phyloP scores from a whole-genome alignment of 768 basidiomycete genomes.

The Tylopilus plumbeoviolaceoides region DNA sequence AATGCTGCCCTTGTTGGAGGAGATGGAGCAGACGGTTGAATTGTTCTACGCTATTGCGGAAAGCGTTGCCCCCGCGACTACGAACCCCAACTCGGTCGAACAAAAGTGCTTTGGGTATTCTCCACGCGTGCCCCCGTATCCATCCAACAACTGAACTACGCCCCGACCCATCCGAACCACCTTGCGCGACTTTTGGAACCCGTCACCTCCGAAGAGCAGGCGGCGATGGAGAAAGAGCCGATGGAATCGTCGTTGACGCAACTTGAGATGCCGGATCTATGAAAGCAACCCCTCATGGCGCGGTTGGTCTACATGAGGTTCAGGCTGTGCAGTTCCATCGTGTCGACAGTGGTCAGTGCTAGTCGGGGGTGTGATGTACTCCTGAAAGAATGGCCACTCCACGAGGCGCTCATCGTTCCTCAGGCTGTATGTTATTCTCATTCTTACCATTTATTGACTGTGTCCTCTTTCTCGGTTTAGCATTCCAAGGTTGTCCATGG shows the following conservation, averaged over 20 bases:
- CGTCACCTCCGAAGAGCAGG: conserved; percentile 69
- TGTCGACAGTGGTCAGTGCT: conserved; percentile 65
- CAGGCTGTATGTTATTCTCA: conserved; percentile 45
- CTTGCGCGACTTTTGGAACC: conserved; percentile 79
- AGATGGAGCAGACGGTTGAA: conserved; percentile 75
- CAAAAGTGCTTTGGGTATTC: conserved; percentile 66
- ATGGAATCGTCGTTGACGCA: conserved; percentile 32
- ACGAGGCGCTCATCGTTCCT: conserved; percentile 69
- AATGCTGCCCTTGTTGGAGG: conserved; percentile 73
- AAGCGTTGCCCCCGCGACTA: conserved; percentile 30
- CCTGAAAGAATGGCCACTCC: conserved; percentile 60
- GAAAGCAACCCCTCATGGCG: conserved; percentile 68
- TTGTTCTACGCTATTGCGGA: conserved; percentile 74
- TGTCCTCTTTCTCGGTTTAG: conserved; percentile 34
- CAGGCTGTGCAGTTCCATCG: conserved; percentile 62
- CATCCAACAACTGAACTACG: conserved; percentile 86
- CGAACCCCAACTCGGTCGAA: conserved; percentile 38
- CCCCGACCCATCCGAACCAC: conserved; percentile 87
- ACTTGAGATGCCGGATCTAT: conserved; percentile 52
- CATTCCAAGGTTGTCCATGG: conserved; percentile 81
- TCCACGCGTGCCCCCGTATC: conserved; percentile 64
- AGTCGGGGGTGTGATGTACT: conserved; percentile 69
- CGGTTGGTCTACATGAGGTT: conserved; percentile 71
- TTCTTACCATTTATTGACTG: background rate
- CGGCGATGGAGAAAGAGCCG: conserved; percentile 60